Conservation (phyloP, 1,284 basidiomycete species). For the Ganoderma lingzhi region DNA sequence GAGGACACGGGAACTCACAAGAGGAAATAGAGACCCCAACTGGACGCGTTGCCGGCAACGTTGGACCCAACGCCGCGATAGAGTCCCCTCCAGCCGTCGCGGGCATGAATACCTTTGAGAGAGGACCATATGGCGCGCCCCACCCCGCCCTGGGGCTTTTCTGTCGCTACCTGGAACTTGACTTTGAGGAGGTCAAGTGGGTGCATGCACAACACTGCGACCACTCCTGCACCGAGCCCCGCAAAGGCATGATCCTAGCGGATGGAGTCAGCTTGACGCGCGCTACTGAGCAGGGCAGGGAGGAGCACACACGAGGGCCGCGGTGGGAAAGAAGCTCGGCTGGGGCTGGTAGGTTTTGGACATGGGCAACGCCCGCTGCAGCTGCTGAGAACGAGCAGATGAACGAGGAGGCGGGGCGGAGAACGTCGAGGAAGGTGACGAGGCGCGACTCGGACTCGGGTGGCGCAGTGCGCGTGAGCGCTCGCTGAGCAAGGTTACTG, state of each 20-base stretch:
- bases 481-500: background rate
- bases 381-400: constrained; percentile 17
- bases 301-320: constrained; percentile 58
- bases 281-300: background rate
- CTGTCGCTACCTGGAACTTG: constrained; percentile 91
- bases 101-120: constrained; percentile 76
- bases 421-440: constrained; percentile 22
- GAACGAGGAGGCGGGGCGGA: constrained; percentile 4
- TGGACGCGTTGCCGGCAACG: constrained; percentile 95
- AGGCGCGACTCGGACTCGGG: background rate
- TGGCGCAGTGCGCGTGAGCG: background rate
- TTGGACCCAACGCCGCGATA: constrained; percentile 94
- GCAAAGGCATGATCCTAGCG: constrained; percentile 91
- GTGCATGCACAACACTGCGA: constrained; percentile 96
- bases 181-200: constrained; percentile 97
- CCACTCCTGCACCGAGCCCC: constrained; percentile 92
- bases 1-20: constrained; percentile 70
- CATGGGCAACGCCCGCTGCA: constrained; percentile 20
- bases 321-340: constrained; percentile 77
- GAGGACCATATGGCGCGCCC: constrained; percentile 85
- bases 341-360: constrained; percentile 28
- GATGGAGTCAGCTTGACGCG: constrained; percentile 14
- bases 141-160: constrained; percentile 65
- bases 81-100: constrained; percentile 86
- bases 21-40: constrained; percentile 98